Conservation (phyloP, 2,329 filamentous ascomycete species). For the Paecilomyces variotii region DNA sequence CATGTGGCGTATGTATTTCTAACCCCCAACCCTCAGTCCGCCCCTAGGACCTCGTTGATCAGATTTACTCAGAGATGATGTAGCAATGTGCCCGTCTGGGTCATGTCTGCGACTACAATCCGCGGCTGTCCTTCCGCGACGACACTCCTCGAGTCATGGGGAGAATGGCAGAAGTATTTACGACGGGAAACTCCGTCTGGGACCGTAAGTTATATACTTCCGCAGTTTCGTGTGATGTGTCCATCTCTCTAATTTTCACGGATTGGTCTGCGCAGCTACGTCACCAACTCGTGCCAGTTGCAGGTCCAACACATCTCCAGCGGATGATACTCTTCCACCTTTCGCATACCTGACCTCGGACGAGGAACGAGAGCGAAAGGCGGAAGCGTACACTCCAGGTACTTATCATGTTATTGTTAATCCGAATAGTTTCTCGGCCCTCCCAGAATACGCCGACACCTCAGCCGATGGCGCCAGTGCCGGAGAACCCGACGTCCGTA, state of each 20-base stretch:
- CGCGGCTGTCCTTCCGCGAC: conserved; percentile 47
- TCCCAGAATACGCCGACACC: conserved; percentile 44
- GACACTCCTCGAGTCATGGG: conserved; percentile 45
- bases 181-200: conserved; percentile 47
- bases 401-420: conserved; percentile 50
- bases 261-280: conserved; percentile 16
- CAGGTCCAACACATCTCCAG: conserved; percentile 19
- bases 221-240: conserved; percentile 1
- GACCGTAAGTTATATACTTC: conserved; percentile 38
- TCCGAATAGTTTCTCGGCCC: conserved; percentile 44
- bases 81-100: conserved; percentile 49
- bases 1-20: conserved; percentile 41
- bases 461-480: conserved; percentile 18
- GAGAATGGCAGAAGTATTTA: conserved; percentile 46
- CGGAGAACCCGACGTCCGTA: conserved; percentile 12
- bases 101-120: conserved; percentile 51
- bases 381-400: conserved; percentile 42
- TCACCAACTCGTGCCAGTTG: conserved; percentile 20
- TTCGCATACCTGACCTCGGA: conserved; percentile 48
- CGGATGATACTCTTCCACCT: conserved; percentile 44
- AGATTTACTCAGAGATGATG: background rate
- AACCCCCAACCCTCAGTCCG: conserved; percentile 4
- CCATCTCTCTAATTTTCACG: conserved; percentile 6
- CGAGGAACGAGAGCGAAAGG: conserved; percentile 52
- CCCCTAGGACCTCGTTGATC: background rate